Conservation (phyloP, 2,329 filamentous ascomycete species). For the Myriosclerotinia curreyana region DNA sequence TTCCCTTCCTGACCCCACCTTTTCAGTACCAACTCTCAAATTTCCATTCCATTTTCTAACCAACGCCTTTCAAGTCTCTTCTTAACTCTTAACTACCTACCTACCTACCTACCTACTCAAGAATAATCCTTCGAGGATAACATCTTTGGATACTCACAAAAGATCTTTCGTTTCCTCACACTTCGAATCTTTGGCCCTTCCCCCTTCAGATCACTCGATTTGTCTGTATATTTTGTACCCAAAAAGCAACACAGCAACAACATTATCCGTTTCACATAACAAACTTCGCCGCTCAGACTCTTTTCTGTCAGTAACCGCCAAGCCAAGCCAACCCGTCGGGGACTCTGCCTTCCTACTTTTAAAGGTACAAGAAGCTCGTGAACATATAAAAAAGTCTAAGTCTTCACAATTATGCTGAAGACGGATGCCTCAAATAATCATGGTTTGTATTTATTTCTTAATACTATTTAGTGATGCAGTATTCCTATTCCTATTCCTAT, state of each 20-base stretch:
- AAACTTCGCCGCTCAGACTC: not conserved
- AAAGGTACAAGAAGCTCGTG: conserved; percentile 7
- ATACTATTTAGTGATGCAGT: not conserved
- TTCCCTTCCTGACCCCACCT: conserved; percentile 11
- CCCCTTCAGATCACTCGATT: not conserved
- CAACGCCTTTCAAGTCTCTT: not conserved
- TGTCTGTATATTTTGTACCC: too few species aligned
- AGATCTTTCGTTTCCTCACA: not conserved
- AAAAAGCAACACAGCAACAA: too few species aligned
- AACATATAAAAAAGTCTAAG: conserved; percentile 4
- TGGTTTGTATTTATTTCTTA: conserved; percentile 29
- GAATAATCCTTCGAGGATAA: too few species aligned
- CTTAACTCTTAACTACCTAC: not conserved
- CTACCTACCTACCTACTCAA: not conserved
- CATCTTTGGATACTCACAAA: too few species aligned
- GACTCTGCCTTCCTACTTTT: not conserved
- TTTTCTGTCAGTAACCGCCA: too few species aligned
- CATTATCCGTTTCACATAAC: not conserved
- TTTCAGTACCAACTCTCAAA: conserved; percentile 1
- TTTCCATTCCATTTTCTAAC: conserved; percentile 7
- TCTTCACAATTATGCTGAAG: conserved; percentile 38
- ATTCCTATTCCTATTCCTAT: too few species aligned
- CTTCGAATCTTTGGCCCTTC: too few species aligned
- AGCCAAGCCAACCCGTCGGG: conserved; percentile 8
- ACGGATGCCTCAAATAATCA: conserved; percentile 36